Base-by-base conservation (phyloP, 2,329 filamentous ascomycete species). In the Ilyonectria destructans region DNA sequence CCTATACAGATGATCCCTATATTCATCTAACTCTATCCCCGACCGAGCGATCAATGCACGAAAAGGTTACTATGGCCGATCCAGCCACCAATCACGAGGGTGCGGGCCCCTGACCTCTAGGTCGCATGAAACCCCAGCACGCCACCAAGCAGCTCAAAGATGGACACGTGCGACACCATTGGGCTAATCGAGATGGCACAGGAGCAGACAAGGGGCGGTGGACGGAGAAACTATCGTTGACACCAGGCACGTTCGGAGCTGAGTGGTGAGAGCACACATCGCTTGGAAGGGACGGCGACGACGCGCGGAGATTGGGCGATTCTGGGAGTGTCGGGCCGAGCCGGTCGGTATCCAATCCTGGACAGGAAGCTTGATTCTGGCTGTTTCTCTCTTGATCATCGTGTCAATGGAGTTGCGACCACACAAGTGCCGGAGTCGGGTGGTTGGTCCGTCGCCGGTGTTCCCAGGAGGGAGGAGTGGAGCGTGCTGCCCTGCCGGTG, bases 11-110 rank as follows among this genome's bases (percentile, higher is more conserved):
- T 31, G 37, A 21, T 46, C 46, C 54, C 46, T 54, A 67, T 51
- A 55, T 46, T 65, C 69, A 72, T 71, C 60, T 65, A 72, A 69
- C 68, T 76, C 65, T 68, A 69, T 68, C 65, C 64, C 64, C 65
- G 54, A 71, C 69, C 65, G 58, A 67, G 37, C 37, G 51, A 65
- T 55, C 54, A 54, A 68, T 69, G 72, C 71, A 74, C 66, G 68
- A 62, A 62, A 67, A 63, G 55, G 63, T 59, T 57, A 54, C 61
- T 48, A 35, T 57, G 46, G 48, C 35, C 26, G 58, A 31, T 37
- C 58, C 46, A 37, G 33, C 64, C 62, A 59, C 72, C 73, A 75
- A 74, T 75, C 67, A 75, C 52, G 40, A 21, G 23, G 17, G 23
- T 0, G n/a, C 17, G 43, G 52, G 23, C 46, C 26, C 65, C 62